Evolutionary conservation across 73 alveolate genomes (phyloP).

Genomic region (Paraurostyla sp.): DNA sequence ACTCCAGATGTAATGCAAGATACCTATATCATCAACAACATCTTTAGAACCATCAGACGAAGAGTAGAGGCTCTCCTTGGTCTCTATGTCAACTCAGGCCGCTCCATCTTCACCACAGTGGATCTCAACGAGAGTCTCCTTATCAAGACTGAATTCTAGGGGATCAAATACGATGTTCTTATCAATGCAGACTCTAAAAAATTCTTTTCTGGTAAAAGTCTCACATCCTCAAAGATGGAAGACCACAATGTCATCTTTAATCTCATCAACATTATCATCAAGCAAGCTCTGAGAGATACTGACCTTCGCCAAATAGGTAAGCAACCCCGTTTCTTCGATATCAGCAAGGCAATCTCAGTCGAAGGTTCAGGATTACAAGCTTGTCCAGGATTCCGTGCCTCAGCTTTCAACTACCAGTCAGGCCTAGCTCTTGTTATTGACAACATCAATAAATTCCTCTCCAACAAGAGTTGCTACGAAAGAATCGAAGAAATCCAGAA

Average conservation of each 20-base stretch:
- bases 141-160: background rate
- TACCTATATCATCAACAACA: background rate
- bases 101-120: conserved; percentile 24
- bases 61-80: conserved; percentile 43
- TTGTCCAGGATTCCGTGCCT: conserved; percentile 64
- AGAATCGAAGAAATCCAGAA: conserved; percentile 31
- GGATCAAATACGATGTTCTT: conserved; percentile 6
- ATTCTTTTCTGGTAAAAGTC: conserved; percentile 25
- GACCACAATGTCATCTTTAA: conserved; percentile 39
- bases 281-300: conserved; percentile 62
- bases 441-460: conserved; percentile 49
- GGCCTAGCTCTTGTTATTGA: conserved; percentile 58
- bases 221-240: conserved; percentile 27
- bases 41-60: conserved; percentile 38
- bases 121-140: background rate
- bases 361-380: conserved; percentile 55
- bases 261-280: conserved; percentile 57
- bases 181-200: conserved; percentile 7
- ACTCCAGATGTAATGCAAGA: conserved; percentile 42
- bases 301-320: conserved; percentile 61
- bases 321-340: conserved; percentile 64
- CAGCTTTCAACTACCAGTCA: conserved; percentile 31
- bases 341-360: conserved; percentile 3
- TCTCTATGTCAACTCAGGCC: conserved; percentile 48
- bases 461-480: background rate